These are phyloP conservation scores for Hyaloperonospora brassicae DNA, from an alignment of 352 stramenopile species.

Conservation along the genomic window DNA sequence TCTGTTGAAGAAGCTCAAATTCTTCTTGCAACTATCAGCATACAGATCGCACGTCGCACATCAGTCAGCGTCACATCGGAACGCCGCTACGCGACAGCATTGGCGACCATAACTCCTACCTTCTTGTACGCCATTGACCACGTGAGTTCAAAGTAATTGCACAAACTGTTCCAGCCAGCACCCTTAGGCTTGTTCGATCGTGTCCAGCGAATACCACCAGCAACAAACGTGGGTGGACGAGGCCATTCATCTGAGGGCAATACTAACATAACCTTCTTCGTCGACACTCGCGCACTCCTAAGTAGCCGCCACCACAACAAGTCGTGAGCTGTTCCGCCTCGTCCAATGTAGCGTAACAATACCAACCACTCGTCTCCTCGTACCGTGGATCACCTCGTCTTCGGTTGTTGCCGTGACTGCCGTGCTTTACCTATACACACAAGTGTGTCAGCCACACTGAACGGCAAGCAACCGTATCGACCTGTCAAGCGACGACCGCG, in stretches of 20 bases:
- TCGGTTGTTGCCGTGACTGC: conserved; percentile 29
- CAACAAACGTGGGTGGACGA: conserved; percentile 79
- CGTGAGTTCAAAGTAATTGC: conserved; percentile 78
- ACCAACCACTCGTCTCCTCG: background rate
- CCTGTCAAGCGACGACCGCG: background rate
- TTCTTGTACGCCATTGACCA: conserved; percentile 87
- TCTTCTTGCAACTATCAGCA: conserved; percentile 56
- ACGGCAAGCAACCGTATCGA: background rate
- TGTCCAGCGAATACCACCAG: conserved; percentile 79
- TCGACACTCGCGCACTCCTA: conserved; percentile 48
- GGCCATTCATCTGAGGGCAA: conserved; percentile 77
- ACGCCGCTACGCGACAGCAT: background rate
- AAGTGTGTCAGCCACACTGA: background rate
- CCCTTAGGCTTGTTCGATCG: conserved; percentile 67
- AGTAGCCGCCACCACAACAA: conserved; percentile 1
- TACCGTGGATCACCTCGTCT: conserved; percentile 60
- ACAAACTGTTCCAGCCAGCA: conserved; percentile 54
- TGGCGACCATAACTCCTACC: conserved; percentile 16
- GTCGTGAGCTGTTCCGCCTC: conserved; percentile 1
- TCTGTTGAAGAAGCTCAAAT: conserved; percentile 73
- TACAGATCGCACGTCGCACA: conserved; percentile 1
- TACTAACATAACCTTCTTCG: conserved; percentile 72
- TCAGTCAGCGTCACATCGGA: background rate
- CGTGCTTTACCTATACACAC: conserved; percentile 50
- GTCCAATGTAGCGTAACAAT: background rate